Evolutionary conservation across 2,329 filamentous ascomycete genomes (phyloP), one percentile per base, ranked within the genome.

Genomic region (Rhexocercosporidium sp.): DNA sequence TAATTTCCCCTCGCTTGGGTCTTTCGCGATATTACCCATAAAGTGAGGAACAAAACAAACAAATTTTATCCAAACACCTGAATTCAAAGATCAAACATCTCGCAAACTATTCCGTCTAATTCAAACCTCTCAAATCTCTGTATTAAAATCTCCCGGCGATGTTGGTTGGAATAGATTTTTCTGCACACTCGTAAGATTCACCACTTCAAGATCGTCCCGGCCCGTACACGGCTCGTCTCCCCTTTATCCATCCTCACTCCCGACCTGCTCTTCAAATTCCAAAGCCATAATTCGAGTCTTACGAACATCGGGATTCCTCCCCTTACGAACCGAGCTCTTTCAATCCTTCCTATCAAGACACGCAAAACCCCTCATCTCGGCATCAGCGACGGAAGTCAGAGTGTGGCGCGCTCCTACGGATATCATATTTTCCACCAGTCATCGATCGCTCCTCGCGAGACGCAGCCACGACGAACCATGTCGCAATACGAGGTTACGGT

Each of bases 361-460:
- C 31, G 11, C 54, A 41, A 20, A 57, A 39, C 31, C 54, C 54
- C 54, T 57, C 54, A 57, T 57, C 31, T 57, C 54, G 31, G 31
- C 54, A 57, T 57, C 31, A 57, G 31, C 31, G 54, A 57, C 54
- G 34, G 54, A n/a, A 57, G 31, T 57, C 31, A 57, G 31, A 57
- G 12, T 39, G 54, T 39, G 31, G 54, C 31, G 12, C 34, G 31
- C 7, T 41, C 9, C 34, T 14, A 57, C 34, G 31, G 34, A 39
- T 16, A 14, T 39, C 2, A 14, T 16, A 39, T 39, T 39, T 25
- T 57, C 31, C 54, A 41, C 54, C 54, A 57, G 54, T 57, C 34
- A 57, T 37, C 8, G n/a, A n/a, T 16, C 20, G 5, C 8, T n/a
- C 3, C 54, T 57, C 54, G 54, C 31, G 34, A 57, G 34, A 39